Conservation (phyloP, 78 protist genomes). For the Ministeria vibrans region DNA sequence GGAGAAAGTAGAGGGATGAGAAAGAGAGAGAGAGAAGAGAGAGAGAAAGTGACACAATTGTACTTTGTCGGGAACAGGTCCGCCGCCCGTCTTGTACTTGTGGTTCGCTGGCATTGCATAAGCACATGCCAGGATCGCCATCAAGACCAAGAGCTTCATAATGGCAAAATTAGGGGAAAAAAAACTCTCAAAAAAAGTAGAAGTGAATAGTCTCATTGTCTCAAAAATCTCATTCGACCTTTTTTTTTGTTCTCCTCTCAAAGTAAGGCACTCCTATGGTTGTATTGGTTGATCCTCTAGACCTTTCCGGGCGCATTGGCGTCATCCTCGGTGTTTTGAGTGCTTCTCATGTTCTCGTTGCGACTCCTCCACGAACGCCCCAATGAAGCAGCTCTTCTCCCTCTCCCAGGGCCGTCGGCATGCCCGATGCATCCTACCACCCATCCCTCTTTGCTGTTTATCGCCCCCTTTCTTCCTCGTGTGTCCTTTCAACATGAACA, state of each 20-base stretch:
- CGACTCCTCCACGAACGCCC: not conserved
- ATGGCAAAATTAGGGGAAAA: not conserved
- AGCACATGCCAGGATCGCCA: not conserved
- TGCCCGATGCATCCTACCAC: too few species aligned
- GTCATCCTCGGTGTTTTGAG: not conserved
- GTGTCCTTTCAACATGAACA: not conserved
- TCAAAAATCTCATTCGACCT: not conserved
- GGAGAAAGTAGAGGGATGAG: too few species aligned
- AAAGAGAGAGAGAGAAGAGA: not conserved
- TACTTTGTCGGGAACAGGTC: not conserved
- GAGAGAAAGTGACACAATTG: not conserved
- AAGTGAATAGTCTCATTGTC: not conserved
- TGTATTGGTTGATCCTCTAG: too few species aligned
- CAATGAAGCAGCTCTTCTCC: not conserved
- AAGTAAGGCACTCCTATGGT: too few species aligned
- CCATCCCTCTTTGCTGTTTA: too few species aligned
- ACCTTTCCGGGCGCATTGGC: too few species aligned
- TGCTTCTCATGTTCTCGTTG: not conserved
- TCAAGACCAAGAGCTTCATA: not conserved
- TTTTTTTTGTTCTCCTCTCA: too few species aligned
- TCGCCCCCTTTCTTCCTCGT: too few species aligned
- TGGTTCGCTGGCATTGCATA: not conserved
- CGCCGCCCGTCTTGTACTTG: not conserved
- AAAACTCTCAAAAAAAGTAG: not conserved
- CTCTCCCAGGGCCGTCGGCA: too few species aligned